Evolutionary conservation across 73 alveolate genomes (phyloP), one percentile per base, ranked within the genome.

Genomic region (Effrenium voratum): DNA sequence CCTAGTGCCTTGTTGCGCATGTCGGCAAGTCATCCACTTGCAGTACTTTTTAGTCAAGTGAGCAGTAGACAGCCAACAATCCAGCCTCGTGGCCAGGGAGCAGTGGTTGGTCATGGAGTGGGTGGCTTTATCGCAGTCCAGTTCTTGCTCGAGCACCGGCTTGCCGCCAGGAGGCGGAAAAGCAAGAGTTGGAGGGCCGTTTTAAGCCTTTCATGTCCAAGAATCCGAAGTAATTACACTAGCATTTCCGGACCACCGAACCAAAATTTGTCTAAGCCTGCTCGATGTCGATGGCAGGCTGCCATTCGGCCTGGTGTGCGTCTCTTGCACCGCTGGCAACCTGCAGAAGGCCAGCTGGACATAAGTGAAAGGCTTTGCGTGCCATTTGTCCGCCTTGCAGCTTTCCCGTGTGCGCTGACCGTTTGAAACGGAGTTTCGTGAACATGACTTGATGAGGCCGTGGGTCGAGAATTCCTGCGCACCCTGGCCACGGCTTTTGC

Each of bases 81-180:
- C 19, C 76, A 60, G 15, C 47, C 60, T 8, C 75, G 40, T 5
- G 30, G 75, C 28, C 49, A 82, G 92, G 92, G 92, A n/a, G 92
- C 34, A 41, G 16, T 82, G 92, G 92, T 82, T 82, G 92, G 92
- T 36, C 92, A 82, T 49, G 92, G 92, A 26, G 73, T 82, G 47
- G 92, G 92, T 24, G 92, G 92, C 92, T 82, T 82, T 82, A 46
- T 82, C 36, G 92, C 92, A 15, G 24, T 82, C 52, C 92, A 82
- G 92, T 82, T 49, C 92, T 82, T 82, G 16, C 75, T 50, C 13
- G 92, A 82, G 36, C 49, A 82, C 50, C 26, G 52, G 50, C 75
- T 34, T 19, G 92, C 92, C 10, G 50, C 92, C 24, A 34, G 49
- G 49, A 82, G 92, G 92, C 73, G 5, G n/a, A 13, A 40, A 24